Evolutionary conservation across 768 basidiomycete species (phyloP).

Genomic region (Chalciporus piperatus): DNA sequence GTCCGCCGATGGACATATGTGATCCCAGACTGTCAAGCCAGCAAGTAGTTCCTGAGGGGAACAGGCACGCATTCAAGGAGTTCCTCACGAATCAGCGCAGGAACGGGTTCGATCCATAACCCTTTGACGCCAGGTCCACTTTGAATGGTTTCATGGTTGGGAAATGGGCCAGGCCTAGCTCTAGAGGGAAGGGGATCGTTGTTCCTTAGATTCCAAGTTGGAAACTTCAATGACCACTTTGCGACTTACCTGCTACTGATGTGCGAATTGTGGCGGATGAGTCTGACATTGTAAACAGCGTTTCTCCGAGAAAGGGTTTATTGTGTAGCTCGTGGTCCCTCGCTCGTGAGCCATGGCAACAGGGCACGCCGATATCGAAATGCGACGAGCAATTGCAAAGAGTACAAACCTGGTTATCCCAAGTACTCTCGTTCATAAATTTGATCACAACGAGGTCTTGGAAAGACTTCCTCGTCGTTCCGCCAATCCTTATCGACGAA

Average conservation of each 20-base stretch:
- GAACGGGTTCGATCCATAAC: conserved; percentile 21
- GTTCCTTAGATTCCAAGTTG: neutral
- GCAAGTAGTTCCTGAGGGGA: no score
- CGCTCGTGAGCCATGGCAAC: conserved; percentile 1
- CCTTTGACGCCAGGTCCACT: conserved; percentile 11
- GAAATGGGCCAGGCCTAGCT: neutral
- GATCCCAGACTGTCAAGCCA: conserved; percentile 21
- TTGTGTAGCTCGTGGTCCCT: conserved; percentile 12
- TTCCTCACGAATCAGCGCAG: conserved; percentile 22
- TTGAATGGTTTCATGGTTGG: conserved; percentile 6
- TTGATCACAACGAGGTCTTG: no score
- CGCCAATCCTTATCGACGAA: no score
- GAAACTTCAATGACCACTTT: conserved; percentile 22
- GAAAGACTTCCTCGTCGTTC: no score
- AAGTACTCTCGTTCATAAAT: no score
- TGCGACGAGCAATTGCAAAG: conserved; percentile 2
- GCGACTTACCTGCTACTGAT: conserved; percentile 13
- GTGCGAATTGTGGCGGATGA: conserved; percentile 6
- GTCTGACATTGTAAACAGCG: conserved; percentile 1
- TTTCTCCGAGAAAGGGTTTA: conserved; percentile 6
- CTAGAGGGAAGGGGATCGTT: neutral
- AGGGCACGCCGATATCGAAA: neutral
- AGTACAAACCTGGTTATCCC: neutral
- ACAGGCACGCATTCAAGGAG: conserved; percentile 27
- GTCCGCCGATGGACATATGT: conserved; percentile 13